Evolutionary conservation across 371 early-diverging fungal genomes (phyloP), one percentile per base, ranked within the genome.

Genomic region (Mucor saturninus): DNA sequence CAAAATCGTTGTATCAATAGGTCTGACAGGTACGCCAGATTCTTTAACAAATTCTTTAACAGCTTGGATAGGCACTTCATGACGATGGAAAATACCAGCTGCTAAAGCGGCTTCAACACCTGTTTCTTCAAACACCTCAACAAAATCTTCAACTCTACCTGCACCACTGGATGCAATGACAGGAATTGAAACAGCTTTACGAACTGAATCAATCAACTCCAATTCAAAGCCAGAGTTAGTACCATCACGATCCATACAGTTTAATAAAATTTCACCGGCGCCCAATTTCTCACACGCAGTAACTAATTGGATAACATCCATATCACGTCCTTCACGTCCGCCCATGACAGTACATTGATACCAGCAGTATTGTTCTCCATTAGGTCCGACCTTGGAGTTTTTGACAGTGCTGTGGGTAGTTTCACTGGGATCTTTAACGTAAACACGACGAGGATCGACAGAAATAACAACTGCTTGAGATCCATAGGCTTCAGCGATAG

Each of bases 301-400:
- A 11, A 94, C 93, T 28, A 98, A 81, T 74, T 97, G 95, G 54
- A 81, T 75, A 14, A 97, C 98, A 76, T 98, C 98, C 30, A 95
- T 54, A 74, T 98, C 97, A 54, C 97, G 90, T 6, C 87, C 92
- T 77, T 97, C 97, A 43, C 98, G 88, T 3, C 98, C 98, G 29
- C 98, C 98, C 72, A 91, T 93, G 52, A 98, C 96, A 0, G 98
- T 98, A 72, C 98, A 97, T 74, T 98, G 97, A 75, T 96, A 98
- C 98, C 98, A 98, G 80, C 96, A 96, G 79, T 86, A 96, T 62
- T 76, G 64, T 72, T 98, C 97, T 45, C 96, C 96, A 53, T 92
- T 86, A 35, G 98, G 98, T 0, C 98, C 98, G 1, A 85, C 83
- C 32, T 81, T 75, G 2, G 77, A 69, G 28, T 94, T 89, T 62